Evolutionary conservation across 1,284 basidiomycete species (phyloP), one percentile per base, ranked within the genome.

Genomic region (Puccinia coronata): DNA sequence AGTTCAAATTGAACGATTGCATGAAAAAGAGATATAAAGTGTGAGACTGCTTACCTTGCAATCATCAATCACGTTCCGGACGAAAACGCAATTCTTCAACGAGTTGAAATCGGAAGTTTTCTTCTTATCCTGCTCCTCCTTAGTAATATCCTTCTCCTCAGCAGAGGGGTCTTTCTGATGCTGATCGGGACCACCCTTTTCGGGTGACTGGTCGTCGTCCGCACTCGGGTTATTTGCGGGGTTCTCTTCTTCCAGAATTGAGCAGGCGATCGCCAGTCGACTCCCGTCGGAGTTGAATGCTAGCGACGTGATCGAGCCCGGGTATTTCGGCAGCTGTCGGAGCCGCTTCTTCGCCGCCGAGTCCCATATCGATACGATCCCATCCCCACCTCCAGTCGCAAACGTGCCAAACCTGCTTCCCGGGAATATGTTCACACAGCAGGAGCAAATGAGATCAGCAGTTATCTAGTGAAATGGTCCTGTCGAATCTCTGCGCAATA

Each of bases 291-390:
- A 90, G 83, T 92, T 94, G 87, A 96, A 97, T 0, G 92, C 90
- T 72, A 94, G 87, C 0, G 91, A 89, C 0, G 92, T 90, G 53
- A 95, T 90, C 8, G 93, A 82, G 0, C 82, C 89, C 12, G 89
- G 87, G 87, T 92, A 95, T 85, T 93, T 92, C 0, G 92, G 91
- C 84, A 93, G 95, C 84, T 96, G 93, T 53, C 94, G 91, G 82
- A 98, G 89, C 16, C 97, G 91, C 86, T 99, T 99, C 88, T 98
- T 98, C 67, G 96, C 93, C 82, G 92, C 92, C 86, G 97, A 94
- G 86, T 99, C 97, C 96, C 96, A 99, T 82, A 98, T 91, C 0
- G 93, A 94, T 55, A 96, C 92, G 5, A 92, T 92, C 0, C 91
- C 92, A 86, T 98, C 96, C 0, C 95, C 96, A 43, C 96, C 96